A percentile compares a stretch with the other conserved stretches of the same genome.
Conservation (phyloP, 495 filamentous ascomycete species). For the Aspergillus campestris region DNA sequence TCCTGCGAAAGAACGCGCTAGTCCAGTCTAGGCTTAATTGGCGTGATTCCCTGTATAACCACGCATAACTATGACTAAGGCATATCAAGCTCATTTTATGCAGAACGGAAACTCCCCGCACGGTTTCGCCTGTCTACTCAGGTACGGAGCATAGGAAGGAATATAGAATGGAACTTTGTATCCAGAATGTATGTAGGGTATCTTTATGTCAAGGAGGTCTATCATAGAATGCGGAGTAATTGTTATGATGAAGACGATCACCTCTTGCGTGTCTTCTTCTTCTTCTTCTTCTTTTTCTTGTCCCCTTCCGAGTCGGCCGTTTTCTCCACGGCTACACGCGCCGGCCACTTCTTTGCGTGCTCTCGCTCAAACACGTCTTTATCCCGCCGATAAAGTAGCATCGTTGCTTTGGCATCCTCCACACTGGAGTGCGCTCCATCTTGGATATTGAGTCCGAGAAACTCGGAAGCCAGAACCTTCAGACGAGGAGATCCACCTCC, state of each 20-base stretch:
- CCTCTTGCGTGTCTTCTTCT: slow-evolving; percentile 43
- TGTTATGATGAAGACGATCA: slow-evolving; percentile 14
- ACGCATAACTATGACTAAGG: too few relatives aligned
- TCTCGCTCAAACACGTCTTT: slow-evolving; percentile 80
- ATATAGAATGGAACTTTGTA: too few relatives aligned
- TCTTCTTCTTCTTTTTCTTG: slow-evolving; percentile 46
- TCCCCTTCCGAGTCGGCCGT: slow-evolving; percentile 30
- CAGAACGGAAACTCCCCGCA: too few relatives aligned
- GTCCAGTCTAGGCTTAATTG: background rate
- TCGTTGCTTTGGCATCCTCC: slow-evolving; percentile 83
- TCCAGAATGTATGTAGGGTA: background rate
- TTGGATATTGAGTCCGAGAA: slow-evolving; percentile 80
- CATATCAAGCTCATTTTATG: too few relatives aligned
- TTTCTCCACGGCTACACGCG: slow-evolving; percentile 31
- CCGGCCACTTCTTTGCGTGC: slow-evolving; percentile 55
- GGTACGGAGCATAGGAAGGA: too few relatives aligned
- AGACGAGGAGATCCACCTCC: slow-evolving; percentile 72
- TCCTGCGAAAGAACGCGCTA: background rate
- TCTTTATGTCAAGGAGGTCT: background rate
- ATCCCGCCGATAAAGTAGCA: slow-evolving; percentile 73
- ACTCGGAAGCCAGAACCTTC: slow-evolving; percentile 63
- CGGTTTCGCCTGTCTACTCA: too few relatives aligned
- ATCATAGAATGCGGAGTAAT: too few relatives aligned
- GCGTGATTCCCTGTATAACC: too few relatives aligned
- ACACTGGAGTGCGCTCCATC: slow-evolving; percentile 63